These are phyloP conservation scores for Tuber magnatum DNA, from an alignment of 495 filamentous ascomycete species.

Conservation along the genomic window DNA sequence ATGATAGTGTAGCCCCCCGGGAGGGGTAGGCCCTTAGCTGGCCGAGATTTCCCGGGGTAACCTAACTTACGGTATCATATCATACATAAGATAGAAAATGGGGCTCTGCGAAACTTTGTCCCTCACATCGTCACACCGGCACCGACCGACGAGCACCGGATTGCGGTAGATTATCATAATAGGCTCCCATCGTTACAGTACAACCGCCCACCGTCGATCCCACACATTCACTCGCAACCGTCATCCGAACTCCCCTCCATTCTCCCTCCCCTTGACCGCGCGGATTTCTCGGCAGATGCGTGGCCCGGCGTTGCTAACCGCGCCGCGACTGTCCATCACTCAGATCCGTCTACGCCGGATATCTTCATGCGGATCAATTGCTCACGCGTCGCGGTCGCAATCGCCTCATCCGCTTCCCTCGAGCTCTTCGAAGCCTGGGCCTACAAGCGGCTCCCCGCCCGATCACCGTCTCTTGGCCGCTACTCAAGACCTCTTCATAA, in stretches of 20 bases:
- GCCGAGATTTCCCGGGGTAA: neutral
- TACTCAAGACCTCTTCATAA: constrained; percentile 70
- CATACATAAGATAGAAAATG: neutral
- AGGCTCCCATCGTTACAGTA: neutral
- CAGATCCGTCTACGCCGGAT: neutral
- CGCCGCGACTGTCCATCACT: neutral
- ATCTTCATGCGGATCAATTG: neutral
- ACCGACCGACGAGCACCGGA: neutral
- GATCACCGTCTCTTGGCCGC: constrained; percentile 66
- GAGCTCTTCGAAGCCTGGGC: neutral
- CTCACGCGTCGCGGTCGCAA: neutral
- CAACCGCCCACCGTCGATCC: neutral
- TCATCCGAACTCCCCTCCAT: neutral
- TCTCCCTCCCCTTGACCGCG: neutral
- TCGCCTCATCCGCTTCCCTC: neutral
- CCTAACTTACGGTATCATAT: neutral
- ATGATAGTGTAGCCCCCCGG: neutral
- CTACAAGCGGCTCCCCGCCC: neutral
- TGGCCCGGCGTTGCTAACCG: neutral
- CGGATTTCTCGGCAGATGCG: neutral
- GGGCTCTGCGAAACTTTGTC: neutral
- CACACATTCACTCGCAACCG: neutral
- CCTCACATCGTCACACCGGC: neutral
- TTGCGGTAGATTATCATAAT: neutral
- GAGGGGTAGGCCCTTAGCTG: neutral